Base-by-base conservation (phyloP, 441 rosid genomes). In the Pelargonium exstipulatum region DNA sequence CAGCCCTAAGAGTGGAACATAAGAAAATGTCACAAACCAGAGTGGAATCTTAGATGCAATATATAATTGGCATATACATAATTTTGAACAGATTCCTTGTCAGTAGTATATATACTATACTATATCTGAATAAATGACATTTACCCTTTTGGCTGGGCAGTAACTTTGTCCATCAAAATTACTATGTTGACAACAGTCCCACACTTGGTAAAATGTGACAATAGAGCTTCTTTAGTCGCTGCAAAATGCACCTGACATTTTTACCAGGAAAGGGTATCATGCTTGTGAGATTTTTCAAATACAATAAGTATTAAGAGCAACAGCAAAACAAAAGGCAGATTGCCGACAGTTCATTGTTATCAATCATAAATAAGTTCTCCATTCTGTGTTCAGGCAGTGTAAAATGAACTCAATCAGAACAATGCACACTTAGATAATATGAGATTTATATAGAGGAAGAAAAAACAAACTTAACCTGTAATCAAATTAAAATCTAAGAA, bases 201-300 rank as follows among this genome's bases (percentile, higher is more conserved):
- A 53, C 78, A 79, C 67, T 71, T 75, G 78, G 64, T 61, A 68
- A 77, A 79, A 3, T 77, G 69, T 74, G 71, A 71, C 7, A 68
- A 64, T 77, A 82, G 40, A 60, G 76, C 81, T 75, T 75, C 80
- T 67, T 61, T 67, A 9, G 12, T 68, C 64, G 81, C 81, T 60
- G 77, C 83, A 69, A 74, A 77, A 74, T 79, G 67, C 57, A 82
- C 85, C 83, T 79, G 73, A 66, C 14, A 49, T 9, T 43, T 69
- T 64, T 35, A 16, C 10, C 60, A 16, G 16, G 8, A 53, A 9
- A 37, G 16, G 43, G 20, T 12, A 71, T 46, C 8, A 9, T 37
- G 20, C 61, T 62, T 17, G n/a, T 45, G 18, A 29, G 9, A 58
- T 8, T 10, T 24, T 43, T 16, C 18, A 51, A 51, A 14, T 51